Conservation (phyloP, 129 eudicot genomes). For the Lactuca saligna region DNA sequence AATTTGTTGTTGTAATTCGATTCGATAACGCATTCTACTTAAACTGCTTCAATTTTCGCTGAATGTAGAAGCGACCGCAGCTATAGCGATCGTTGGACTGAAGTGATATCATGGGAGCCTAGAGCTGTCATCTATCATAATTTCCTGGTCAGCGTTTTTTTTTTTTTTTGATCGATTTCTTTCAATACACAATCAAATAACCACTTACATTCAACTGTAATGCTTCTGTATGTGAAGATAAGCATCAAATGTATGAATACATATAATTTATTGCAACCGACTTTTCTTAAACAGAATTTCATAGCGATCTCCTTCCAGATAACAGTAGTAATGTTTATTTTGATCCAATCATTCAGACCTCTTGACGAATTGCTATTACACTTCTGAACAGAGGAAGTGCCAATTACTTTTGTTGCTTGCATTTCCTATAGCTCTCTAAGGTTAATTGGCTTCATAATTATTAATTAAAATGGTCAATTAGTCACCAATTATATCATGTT, state of each 20-base stretch:
- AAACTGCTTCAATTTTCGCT: slow-evolving; percentile 1
- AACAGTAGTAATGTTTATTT: not conserved
- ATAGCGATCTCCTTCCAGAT: not conserved
- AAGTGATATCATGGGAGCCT: slow-evolving; percentile 78
- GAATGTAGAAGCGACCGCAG: slow-evolving; percentile 35
- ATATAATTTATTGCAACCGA: not conserved
- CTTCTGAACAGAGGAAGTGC: not conserved
- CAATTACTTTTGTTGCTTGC: not conserved
- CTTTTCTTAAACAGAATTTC: not conserved
- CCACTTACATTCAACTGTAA: not conserved
- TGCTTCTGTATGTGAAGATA: not conserved
- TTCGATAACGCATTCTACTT: not conserved
- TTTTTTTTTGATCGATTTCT: not conserved
- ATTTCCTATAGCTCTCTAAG: not conserved
- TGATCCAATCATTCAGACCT: not conserved
- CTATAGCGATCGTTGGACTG: slow-evolving; percentile 60
- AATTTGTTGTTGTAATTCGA: not conserved
- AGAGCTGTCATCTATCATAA: slow-evolving; percentile 65
- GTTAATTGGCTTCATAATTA: not conserved
- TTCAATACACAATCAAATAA: slow-evolving; percentile 4
- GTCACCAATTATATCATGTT: not conserved
- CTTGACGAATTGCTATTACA: not conserved
- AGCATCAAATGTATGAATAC: not conserved
- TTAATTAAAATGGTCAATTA: not conserved
- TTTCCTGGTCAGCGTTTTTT: slow-evolving; percentile 29